Conservation (phyloP, 2,329 filamentous ascomycete genomes). For the Phyllosticta paracitricarpa region DNA sequence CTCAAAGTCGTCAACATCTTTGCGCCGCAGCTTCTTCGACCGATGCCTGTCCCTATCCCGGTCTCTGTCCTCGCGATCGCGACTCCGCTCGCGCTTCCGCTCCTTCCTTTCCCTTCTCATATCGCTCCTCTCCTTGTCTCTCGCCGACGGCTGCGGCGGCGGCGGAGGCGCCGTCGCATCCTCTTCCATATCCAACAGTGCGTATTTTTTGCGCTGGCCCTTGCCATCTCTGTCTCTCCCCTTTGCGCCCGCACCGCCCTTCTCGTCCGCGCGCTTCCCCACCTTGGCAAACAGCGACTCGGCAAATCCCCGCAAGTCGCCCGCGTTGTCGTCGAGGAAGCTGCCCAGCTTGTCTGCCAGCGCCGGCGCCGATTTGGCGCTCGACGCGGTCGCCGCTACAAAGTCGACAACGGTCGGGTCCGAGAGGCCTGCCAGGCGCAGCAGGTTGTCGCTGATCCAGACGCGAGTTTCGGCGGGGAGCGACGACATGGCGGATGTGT, state of each 20-base stretch:
- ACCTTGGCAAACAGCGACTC: constrained; percentile 34
- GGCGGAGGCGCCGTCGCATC: constrained; percentile 24
- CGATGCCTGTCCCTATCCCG: constrained; percentile 20
- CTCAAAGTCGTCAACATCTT: constrained; percentile 51
- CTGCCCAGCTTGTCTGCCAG: constrained; percentile 42
- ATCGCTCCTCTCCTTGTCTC: constrained; percentile 13
- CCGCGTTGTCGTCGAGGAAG: constrained; percentile 42
- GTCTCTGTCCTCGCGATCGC: constrained; percentile 27
- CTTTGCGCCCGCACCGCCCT: not conserved
- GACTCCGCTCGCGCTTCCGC: constrained; percentile 27
- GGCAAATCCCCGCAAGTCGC: constrained; percentile 39
- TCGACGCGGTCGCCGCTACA: constrained; percentile 43
- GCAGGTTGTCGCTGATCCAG: constrained; percentile 39
- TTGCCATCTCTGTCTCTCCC: constrained; percentile 11
- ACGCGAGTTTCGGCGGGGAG: constrained; percentile 11
- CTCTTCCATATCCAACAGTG: constrained; percentile 45
- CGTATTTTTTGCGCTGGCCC: constrained; percentile 37
- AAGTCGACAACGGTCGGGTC: constrained; percentile 49
- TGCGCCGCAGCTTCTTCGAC: constrained; percentile 33
- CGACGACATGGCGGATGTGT: not conserved
- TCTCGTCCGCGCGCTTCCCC: constrained; percentile 15
- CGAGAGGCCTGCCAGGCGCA: constrained; percentile 45
- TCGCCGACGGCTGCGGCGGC: constrained; percentile 11
- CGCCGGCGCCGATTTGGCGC: constrained; percentile 37
- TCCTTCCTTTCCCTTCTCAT: constrained; percentile 14